phyloP scores from a whole-genome alignment of 2,329 filamentous ascomycete species.

The Calonectria montana region DNA sequence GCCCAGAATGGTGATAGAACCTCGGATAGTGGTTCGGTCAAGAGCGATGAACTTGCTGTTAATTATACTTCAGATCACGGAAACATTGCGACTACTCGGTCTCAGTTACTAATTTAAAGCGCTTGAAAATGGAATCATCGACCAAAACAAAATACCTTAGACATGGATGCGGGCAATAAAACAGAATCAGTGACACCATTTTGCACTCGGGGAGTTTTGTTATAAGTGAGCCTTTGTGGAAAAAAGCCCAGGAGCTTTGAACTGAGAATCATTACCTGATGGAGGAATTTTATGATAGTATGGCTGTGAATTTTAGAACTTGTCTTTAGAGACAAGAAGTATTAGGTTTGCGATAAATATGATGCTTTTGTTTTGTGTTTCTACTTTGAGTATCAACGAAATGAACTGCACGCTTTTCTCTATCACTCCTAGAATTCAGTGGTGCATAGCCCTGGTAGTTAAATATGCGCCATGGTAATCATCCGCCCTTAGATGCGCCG shows the following conservation, averaged over 20 bases:
- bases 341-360: background rate
- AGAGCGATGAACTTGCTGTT: background rate
- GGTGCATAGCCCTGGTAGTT: too few relatives aligned
- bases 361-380: background rate
- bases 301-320: background rate
- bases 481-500: too few relatives aligned
- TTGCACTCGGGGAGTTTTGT: background rate
- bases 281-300: background rate
- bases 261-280: background rate
- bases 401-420: too few relatives aligned
- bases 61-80: background rate
- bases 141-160: background rate
- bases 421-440: too few relatives aligned
- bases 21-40: background rate
- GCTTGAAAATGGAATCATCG: background rate
- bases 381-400: background rate
- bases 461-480: too few relatives aligned
- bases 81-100: background rate
- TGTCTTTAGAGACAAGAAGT: background rate
- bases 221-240: background rate
- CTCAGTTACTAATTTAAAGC: constrained; percentile 1
- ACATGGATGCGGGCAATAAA: background rate
- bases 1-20: background rate
- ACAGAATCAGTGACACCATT: background rate
- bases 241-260: background rate